Evolutionary conservation across 2,329 filamentous ascomycete genomes (phyloP), one percentile per base, ranked within the genome.

Genomic region (Chalara sp.): DNA sequence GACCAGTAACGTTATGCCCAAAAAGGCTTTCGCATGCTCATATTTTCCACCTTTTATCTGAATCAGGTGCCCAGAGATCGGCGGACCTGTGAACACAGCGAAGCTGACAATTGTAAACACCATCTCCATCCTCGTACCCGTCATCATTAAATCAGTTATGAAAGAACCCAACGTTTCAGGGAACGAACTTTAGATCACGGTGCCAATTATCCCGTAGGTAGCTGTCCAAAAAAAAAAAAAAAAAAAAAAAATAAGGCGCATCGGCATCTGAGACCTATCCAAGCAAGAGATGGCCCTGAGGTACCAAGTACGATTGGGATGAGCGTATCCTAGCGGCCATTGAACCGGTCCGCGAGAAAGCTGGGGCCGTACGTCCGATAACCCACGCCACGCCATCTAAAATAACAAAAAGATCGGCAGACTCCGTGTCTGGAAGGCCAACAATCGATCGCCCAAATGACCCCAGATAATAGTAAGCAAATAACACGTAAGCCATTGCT

Each of bases 71-170:
- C 78, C 78, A 3, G 72, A 75, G 52, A 80, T 76, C 0, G 78
- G 76, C 5, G 77, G 72, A 0, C 79, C 78, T 3, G 73, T 78
- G 46, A 81, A 61, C 3, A 71, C 72, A 1, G 76, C 75, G 47
- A 81, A 70, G 12, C 71, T 72, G 13, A 79, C 71, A 49, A 78
- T 70, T 28, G 70, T 61, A 46, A 81, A 73, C 5, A 75, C 70
- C 73, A 80, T 77, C 1, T 78, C 78, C 65, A 79, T 76, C n/a
- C 77, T 66, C 13, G 76, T 72, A 0, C 78, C 78, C 5, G 69
- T 67, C 62, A 77, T 79, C 53, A 71, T 72, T 51, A 78, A 52
- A 58, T 81, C 75, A 0, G 70, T 70, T 0, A 75, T 79, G 51
- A 81, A 63, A 47, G 71, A 75, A 40, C 69, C 71, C 31, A 79